These are phyloP conservation scores for Fraxinus excelsior DNA, from an alignment of 257 asterid species.

Conservation along the genomic window DNA sequence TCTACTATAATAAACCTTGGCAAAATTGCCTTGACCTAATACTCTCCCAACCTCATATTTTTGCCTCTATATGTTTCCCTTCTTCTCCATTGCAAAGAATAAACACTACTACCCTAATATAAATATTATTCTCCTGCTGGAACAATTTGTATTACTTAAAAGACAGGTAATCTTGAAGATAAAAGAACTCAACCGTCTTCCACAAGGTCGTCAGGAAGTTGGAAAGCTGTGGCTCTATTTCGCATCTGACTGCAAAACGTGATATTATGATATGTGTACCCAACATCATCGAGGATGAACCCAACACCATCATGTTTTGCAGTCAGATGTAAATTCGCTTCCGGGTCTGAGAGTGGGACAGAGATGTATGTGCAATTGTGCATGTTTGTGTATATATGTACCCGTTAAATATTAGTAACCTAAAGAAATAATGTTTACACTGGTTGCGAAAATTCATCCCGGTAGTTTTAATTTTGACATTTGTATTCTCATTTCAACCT, in stretches of 20 bases:
- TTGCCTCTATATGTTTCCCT: conserved; percentile 19
- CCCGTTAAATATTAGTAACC: too few species aligned
- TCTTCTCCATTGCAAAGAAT: conserved; percentile 23
- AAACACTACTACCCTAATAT: conserved; percentile 24
- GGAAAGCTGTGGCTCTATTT: conserved; percentile 9
- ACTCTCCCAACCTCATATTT: conserved; percentile 18
- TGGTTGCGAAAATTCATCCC: too few species aligned
- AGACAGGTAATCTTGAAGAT: conserved; percentile 18
- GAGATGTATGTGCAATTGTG: not conserved
- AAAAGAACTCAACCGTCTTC: conserved; percentile 33
- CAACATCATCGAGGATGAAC: conserved; percentile 23
- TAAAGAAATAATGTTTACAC: too few species aligned
- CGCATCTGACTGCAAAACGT: conserved; percentile 24
- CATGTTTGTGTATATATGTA: not conserved
- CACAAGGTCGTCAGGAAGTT: conserved; percentile 19
- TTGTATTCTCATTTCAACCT: too few species aligned
- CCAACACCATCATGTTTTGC: too few species aligned
- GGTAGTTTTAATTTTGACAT: too few species aligned
- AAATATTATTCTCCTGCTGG: conserved; percentile 25
- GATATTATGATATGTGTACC: not conserved
- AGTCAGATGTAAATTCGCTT: not conserved
- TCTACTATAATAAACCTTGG: conserved; percentile 23
- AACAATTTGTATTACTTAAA: not conserved
- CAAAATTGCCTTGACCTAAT: conserved; percentile 22
- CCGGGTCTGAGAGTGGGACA: not conserved